A percentile compares a stretch with the other conserved stretches of the same genome.
Evolutionary conservation across 139 green algal genomes (phyloP).

Genomic region (Chlamydomonas incerta): DNA sequence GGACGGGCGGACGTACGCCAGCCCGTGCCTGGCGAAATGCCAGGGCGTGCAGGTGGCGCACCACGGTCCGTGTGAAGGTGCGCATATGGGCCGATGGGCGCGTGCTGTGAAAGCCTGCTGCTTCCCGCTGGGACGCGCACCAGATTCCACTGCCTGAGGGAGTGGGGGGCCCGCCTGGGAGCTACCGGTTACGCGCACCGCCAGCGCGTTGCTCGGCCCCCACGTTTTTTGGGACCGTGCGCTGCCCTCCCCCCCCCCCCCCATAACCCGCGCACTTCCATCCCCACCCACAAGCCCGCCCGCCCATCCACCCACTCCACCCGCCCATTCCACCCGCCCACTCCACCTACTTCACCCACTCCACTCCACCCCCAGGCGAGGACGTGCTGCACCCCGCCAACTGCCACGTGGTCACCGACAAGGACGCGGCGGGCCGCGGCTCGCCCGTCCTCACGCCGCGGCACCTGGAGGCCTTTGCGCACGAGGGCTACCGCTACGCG

Average conservation of each 20-base stretch:
- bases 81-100: too few species aligned
- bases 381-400: constrained; percentile 16
- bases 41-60: not conserved
- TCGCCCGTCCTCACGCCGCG: not conserved
- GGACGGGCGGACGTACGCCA: constrained; percentile 21
- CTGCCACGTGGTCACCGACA: not conserved
- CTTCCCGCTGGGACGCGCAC: too few species aligned
- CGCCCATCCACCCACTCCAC: not conserved
- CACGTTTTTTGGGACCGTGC: too few species aligned
- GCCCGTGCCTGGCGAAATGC: constrained; percentile 21
- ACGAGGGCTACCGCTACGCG: constrained; percentile 35
- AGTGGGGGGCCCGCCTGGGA: too few species aligned
- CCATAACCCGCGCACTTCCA: too few species aligned
- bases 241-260: too few species aligned
- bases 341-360: not conserved
- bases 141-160: too few species aligned
- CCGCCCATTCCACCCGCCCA: not conserved
- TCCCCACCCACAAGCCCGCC: too few species aligned
- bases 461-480: constrained; percentile 9
- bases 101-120: too few species aligned
- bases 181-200: too few species aligned
- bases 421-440: not conserved
- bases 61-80: constrained; percentile 16
- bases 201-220: too few species aligned
- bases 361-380: constrained; percentile 17